A percentile compares a stretch with the other conserved stretches of the same genome.
These are phyloP conservation scores for Podospora conica DNA, from an alignment of 495 filamentous ascomycete species.

Conservation along the genomic window DNA sequence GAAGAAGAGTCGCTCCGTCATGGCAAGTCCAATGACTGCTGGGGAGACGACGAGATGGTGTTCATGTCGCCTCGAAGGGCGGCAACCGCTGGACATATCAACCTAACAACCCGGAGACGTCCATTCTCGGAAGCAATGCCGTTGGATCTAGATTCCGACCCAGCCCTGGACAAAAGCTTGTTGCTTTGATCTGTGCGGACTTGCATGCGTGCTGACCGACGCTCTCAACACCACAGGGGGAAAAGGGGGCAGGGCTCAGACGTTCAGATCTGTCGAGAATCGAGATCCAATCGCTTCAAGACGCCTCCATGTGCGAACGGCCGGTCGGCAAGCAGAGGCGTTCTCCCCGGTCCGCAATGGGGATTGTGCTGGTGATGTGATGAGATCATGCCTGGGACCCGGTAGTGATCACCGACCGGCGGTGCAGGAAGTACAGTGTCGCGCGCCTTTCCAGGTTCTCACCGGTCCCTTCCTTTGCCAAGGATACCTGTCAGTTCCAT, in stretches of 20 bases:
- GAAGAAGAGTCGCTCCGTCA: background rate
- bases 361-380: background rate
- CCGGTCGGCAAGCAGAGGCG: background rate
- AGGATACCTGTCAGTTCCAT: background rate
- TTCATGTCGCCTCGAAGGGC: background rate
- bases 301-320: background rate
- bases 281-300: background rate
- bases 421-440: background rate
- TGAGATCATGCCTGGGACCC: background rate
- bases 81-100: background rate
- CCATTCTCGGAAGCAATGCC: background rate
- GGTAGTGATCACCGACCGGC: background rate
- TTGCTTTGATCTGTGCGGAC: background rate
- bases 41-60: background rate
- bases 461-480: background rate
- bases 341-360: background rate
- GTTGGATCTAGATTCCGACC: background rate
- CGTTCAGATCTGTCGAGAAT: background rate
- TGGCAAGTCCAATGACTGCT: background rate
- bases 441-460: background rate
- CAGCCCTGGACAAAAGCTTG: background rate
- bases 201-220: background rate
- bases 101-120: background rate
- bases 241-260: background rate
- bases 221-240: background rate